Evolutionary conservation across 805 yeast species (phyloP).

Genomic region (Wickerhamomyces subpelliculosus): DNA sequence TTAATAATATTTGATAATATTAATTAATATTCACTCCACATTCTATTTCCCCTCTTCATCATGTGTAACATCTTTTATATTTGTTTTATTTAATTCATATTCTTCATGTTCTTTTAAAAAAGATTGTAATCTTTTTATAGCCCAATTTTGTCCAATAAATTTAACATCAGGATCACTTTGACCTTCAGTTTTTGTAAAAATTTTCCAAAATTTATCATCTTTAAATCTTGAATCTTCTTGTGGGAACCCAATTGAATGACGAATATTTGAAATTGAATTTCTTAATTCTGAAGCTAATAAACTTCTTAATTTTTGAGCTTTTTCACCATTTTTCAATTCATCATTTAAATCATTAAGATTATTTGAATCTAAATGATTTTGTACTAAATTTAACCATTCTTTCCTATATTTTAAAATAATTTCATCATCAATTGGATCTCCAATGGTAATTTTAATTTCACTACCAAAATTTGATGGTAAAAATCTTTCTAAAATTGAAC

Average conservation of each 20-base stretch:
- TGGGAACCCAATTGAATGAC: conserved; percentile 36
- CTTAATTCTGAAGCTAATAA: conserved; percentile 65
- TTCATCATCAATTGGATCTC: conserved; percentile 59
- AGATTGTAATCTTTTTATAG: conserved; percentile 61
- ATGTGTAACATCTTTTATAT: neutral
- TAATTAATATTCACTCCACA: too few relatives aligned
- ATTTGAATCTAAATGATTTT: conserved; percentile 41
- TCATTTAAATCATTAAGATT: conserved; percentile 53
- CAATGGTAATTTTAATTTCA: conserved; percentile 62
- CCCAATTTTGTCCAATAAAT: conserved; percentile 81
- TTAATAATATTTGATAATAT: neutral
- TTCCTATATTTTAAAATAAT: conserved; percentile 53
- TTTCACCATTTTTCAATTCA: conserved; percentile 54
- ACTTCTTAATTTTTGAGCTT: conserved; percentile 62
- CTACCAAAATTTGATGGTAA: conserved; percentile 61
- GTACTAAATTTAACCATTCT: conserved; percentile 63
- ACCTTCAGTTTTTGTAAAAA: conserved; percentile 60
- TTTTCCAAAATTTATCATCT: conserved; percentile 69
- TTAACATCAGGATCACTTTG: conserved; percentile 57
- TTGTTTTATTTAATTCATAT: neutral
- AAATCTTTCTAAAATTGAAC: conserved; percentile 43
- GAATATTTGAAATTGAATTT: conserved; percentile 44
- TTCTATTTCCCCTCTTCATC: neutral
- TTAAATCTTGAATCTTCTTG: conserved; percentile 66
- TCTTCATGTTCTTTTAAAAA: conserved; percentile 23